These are phyloP conservation scores for Babesia caballi DNA, from an alignment of 169 alveolate genomes.

Conservation along the genomic window DNA sequence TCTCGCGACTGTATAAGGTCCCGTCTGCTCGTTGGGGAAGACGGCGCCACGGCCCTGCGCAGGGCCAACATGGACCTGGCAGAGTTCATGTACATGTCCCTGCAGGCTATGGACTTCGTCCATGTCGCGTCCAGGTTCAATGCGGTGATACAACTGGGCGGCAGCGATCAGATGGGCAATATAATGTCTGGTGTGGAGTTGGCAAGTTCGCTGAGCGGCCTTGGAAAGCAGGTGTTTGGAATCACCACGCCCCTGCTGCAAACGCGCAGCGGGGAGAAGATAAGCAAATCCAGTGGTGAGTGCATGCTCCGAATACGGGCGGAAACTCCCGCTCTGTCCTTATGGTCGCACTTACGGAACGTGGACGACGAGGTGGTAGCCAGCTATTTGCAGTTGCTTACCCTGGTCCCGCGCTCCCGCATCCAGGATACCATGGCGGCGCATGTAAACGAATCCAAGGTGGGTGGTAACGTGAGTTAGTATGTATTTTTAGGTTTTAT, in stretches of 20 bases:
- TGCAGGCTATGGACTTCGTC: slow-evolving; percentile 79
- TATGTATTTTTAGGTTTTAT: slow-evolving; percentile 3
- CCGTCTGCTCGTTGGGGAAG: slow-evolving; percentile 28
- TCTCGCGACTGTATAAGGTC: slow-evolving; percentile 62
- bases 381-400: slow-evolving; percentile 46
- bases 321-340: slow-evolving; percentile 33
- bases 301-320: slow-evolving; percentile 31
- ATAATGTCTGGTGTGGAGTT: slow-evolving; percentile 79
- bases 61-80: slow-evolving; percentile 60
- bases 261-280: slow-evolving; percentile 60
- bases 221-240: slow-evolving; percentile 49
- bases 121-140: slow-evolving; percentile 62
- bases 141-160: slow-evolving; percentile 79
- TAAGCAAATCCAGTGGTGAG: slow-evolving; percentile 65
- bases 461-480: not conserved
- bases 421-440: slow-evolving; percentile 22
- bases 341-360: slow-evolving; percentile 63
- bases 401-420: slow-evolving; percentile 29
- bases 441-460: slow-evolving; percentile 51
- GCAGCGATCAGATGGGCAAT: slow-evolving; percentile 84
- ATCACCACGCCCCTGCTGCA: slow-evolving; percentile 71
- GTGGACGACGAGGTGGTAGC: slow-evolving; percentile 47
- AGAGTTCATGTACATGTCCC: slow-evolving; percentile 75
- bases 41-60: not conserved
- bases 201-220: slow-evolving; percentile 19